Base-by-base conservation (phyloP, 169 alveolate genomes). In the Eimeria falciformis region DNA sequence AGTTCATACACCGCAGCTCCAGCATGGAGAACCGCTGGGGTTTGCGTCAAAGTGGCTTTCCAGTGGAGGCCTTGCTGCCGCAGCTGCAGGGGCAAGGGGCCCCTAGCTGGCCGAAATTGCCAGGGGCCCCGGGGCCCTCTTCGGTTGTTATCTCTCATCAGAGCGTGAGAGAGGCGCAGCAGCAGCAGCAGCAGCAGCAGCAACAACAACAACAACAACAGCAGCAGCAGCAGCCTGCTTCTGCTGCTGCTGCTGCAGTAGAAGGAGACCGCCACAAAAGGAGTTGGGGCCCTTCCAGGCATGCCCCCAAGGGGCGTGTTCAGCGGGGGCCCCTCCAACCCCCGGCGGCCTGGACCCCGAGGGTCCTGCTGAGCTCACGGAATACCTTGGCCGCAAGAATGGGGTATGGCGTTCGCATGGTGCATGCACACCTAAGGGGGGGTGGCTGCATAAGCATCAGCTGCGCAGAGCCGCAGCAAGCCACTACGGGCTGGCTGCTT, bases 401-500 rank as follows among this genome's bases (percentile, higher is more conserved):
- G 50, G n/a, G 50, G 27, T 6, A 46, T 9, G 79, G 45, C 17
- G 5, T 7, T 17, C 79, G 85, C 29, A 29, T 29, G 46, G 65
- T 82, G 45, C 50, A 82, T 79, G 55, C 58, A 33, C 78, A 62
- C 68, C 29, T 40, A 6, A 40, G 79, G 25, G 62, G 77, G 5
- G 62, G 85, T 11, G 21, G 25, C 53, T 12, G 45, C 25, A 18
- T 82, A 53, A 66, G 78, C 45, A 43, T 82, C 50, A n/a, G 45
- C 43, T 47, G 78, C 14, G 50, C 68, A 21, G 78, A 82, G 17
- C 79, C 91, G 5, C 33, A 37, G 18, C 68, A 82, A 23, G 79
- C 68, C n/a, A 82, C 91, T 40, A 82, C 91, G 7, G 91, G 91
- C 50, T 82, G 91, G 91, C 79, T 82, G 75, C 91, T 82, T 23